phyloP scores from a whole-genome alignment of 306 rosid genomes.

The Cucumis sativus region Cucumber_9930_V3 NC_026657.2:30383001-30383500 shows the following conservation, averaged over 20 bases:
- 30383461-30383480: constrained; percentile 50
- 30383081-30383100: neutral
- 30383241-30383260: constrained; percentile 51
- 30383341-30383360: constrained; percentile 52
- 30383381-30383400: constrained; percentile 25
- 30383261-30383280: constrained; percentile 27
- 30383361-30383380: constrained; percentile 22
- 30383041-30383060: neutral
- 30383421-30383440: constrained; percentile 58
- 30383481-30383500: constrained; percentile 40
- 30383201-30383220: constrained; percentile 68
- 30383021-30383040: neutral
- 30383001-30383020: neutral
- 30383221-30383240: constrained; percentile 42
- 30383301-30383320: constrained; percentile 67
- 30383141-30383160: constrained; percentile 66
- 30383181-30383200: constrained; percentile 68
- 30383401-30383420: constrained; percentile 47
- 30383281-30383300: constrained; percentile 26
- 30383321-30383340: constrained; percentile 80
- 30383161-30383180: constrained; percentile 75
- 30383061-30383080: neutral
- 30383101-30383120: constrained; percentile 17
- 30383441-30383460: constrained; percentile 43
- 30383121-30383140: constrained; percentile 63